Conservation (phyloP, 2,329 filamentous ascomycete genomes). For the Furcasterigmium sp. region DNA sequence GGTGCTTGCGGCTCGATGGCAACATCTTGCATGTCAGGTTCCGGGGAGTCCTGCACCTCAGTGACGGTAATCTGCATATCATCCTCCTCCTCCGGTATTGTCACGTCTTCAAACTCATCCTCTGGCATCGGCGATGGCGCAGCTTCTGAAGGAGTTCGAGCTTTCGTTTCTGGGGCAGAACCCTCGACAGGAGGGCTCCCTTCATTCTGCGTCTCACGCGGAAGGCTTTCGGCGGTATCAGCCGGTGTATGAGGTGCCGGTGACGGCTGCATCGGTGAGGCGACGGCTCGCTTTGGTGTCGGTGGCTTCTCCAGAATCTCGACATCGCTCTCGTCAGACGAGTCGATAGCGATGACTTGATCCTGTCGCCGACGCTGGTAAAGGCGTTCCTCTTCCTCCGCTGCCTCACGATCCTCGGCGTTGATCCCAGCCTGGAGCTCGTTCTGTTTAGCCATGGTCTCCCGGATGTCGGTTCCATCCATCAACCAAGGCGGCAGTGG, state of each 20-base stretch:
- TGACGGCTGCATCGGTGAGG: no score
- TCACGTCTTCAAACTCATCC: conserved; percentile 31
- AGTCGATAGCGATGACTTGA: conserved; percentile 57
- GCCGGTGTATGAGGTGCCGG: no score
- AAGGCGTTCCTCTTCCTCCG: conserved; percentile 48
- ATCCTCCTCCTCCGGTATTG: conserved; percentile 18
- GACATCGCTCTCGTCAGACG: conserved; percentile 52
- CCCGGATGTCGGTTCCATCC: conserved; percentile 60
- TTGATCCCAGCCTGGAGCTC: conserved; percentile 55
- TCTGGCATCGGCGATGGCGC: conserved; percentile 12
- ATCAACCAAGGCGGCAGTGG: conserved; percentile 73
- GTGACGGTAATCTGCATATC: conserved; percentile 22
- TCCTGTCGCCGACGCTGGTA: conserved; percentile 36
- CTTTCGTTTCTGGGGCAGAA: background rate
- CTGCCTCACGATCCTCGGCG: conserved; percentile 55
- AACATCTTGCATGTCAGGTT: conserved; percentile 30
- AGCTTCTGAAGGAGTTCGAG: background rate
- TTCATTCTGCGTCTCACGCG: no score
- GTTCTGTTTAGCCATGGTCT: conserved; percentile 54
- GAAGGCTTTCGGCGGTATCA: no score
- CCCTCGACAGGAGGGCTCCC: no score
- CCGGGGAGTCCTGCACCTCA: conserved; percentile 19
- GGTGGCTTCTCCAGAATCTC: conserved; percentile 49
- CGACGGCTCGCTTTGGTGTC: conserved; percentile 19
- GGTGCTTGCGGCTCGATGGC: conserved; percentile 15